Conservation (phyloP, 73 alveolate species). For the Diophrys appendiculata region DNA sequence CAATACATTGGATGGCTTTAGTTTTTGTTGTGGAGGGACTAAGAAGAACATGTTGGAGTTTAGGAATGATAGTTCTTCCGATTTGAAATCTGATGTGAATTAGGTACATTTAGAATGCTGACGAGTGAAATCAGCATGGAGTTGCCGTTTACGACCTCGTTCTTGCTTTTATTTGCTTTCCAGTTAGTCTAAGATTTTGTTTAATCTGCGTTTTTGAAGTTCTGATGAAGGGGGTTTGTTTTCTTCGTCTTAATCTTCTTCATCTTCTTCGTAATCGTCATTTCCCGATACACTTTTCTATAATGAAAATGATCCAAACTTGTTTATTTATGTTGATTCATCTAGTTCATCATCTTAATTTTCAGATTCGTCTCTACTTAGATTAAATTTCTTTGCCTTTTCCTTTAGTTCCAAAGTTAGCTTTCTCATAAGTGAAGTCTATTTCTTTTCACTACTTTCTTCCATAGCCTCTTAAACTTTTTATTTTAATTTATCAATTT, state of each 20-base stretch:
- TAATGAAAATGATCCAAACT: too few relatives aligned
- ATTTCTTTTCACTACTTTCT: slow-evolving; percentile 30
- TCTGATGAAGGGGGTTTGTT: too few relatives aligned
- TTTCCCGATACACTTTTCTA: slow-evolving; percentile 1
- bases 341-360: not conserved
- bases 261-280: not conserved
- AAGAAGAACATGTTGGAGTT: slow-evolving; percentile 39
- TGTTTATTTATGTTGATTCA: too few relatives aligned
- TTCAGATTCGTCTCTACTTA: not conserved
- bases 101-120: not conserved
- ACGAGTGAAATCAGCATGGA: not conserved
- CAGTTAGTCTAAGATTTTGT: not conserved
- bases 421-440: not conserved
- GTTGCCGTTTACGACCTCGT: not conserved
- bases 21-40: slow-evolving; percentile 53
- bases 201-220: too few relatives aligned
- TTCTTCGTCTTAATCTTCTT: too few relatives aligned
- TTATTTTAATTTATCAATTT: slow-evolving; percentile 6
- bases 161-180: not conserved
- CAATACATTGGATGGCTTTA: slow-evolving; percentile 61
- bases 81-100: not conserved
- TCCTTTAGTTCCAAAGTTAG: not conserved
- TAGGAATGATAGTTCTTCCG: slow-evolving; percentile 34
- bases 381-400: not conserved
- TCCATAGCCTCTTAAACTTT: not conserved